Base-by-base conservation (phyloP, 73 alveolate species). In the Uronychia setigera region DNA sequence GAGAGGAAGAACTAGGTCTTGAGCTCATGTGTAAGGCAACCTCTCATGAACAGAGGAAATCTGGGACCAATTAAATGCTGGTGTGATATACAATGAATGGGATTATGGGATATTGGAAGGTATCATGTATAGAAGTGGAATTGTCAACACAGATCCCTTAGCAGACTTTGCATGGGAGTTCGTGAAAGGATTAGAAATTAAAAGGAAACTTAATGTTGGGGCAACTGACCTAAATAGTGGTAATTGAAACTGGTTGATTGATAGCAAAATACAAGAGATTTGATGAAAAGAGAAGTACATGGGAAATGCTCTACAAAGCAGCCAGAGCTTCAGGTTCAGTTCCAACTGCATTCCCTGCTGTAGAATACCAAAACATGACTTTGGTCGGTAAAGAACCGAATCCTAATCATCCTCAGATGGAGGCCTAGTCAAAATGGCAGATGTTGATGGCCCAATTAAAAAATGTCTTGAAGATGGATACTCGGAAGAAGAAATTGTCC, bases 271-370 rank as follows among this genome's bases (percentile, higher is more conserved):
- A 11, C 19, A 19, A 11, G 67, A 46, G 67, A 46, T 11, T 46
- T 5, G 67, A 46, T 46, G 67, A 46, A 46, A 46, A 46, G 67
- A 46, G 67, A 19, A 46, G 67, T 46, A 5, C 67, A 5, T 46
- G 19, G n/a, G 67, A 46, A 46, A 46, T 46, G 67, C n/a, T 46
- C n/a, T 46, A 46, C 67, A 46, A 67, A 26, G 79, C 79, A 29
- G 79, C 30, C 79, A n/a, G 9, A n/a, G 79, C 79, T 26, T 67
- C 79, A n/a, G 79, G 32, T 26, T 67, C 79, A 11, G 33, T 67
- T 29, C 79, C 79, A 5, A 29, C 32, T 5, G 79, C 26, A 29
- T 67, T 67, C 26, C 79, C 79, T 13, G 13, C 13, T 67, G 79
- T 67, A 11, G 32, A 11, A 5, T 67, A 67, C 33, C 32, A 67